Percentiles rank a stretch among this genome's conserved stretches.
phyloP scores from a whole-genome alignment of 768 basidiomycete species.

The Guyanaporus albipodus region DNA sequence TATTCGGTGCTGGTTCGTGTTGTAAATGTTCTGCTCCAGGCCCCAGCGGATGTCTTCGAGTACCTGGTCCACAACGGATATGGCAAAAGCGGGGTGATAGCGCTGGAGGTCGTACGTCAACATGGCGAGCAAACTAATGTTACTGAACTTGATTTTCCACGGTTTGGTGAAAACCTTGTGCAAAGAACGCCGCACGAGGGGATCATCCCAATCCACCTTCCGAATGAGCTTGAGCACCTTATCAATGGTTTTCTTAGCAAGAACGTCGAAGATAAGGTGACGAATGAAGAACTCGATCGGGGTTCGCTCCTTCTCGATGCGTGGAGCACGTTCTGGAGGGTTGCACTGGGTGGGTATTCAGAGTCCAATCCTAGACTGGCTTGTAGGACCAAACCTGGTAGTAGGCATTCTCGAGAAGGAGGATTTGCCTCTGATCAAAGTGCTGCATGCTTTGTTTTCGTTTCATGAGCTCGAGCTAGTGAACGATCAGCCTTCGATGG shows the following conservation, averaged over 20 bases:
- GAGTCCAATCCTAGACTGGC: slow-evolving; percentile 2
- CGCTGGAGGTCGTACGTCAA: slow-evolving; percentile 92
- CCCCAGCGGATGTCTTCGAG: slow-evolving; percentile 90
- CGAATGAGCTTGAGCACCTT: slow-evolving; percentile 91
- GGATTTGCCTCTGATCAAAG: slow-evolving; percentile 84
- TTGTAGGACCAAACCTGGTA: slow-evolving; percentile 63
- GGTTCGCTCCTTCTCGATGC: slow-evolving; percentile 78
- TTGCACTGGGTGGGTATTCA: slow-evolving; percentile 66
- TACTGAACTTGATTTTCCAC: slow-evolving; percentile 95
- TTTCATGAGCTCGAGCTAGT: slow-evolving; percentile 86
- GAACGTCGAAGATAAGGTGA: slow-evolving; percentile 90
- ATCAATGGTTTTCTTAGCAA: slow-evolving; percentile 91
- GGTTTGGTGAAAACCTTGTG: slow-evolving; percentile 95
- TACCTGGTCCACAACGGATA: slow-evolving; percentile 89
- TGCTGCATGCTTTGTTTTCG: slow-evolving; percentile 93
- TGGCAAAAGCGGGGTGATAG: slow-evolving; percentile 85
- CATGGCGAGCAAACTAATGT: slow-evolving; percentile 87
- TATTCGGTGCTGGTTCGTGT: slow-evolving; percentile 88
- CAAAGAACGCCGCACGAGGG: slow-evolving; percentile 53
- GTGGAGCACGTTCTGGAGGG: slow-evolving; percentile 88
- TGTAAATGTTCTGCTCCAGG: slow-evolving; percentile 92
- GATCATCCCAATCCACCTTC: slow-evolving; percentile 95
- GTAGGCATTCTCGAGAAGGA: slow-evolving; percentile 95
- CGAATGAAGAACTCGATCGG: slow-evolving; percentile 92
- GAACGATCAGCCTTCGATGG: slow-evolving; percentile 7